These are phyloP conservation scores for Ceratobasidium sp. DNA, from an alignment of 1,284 basidiomycete species.

Conservation along the genomic window DNA sequence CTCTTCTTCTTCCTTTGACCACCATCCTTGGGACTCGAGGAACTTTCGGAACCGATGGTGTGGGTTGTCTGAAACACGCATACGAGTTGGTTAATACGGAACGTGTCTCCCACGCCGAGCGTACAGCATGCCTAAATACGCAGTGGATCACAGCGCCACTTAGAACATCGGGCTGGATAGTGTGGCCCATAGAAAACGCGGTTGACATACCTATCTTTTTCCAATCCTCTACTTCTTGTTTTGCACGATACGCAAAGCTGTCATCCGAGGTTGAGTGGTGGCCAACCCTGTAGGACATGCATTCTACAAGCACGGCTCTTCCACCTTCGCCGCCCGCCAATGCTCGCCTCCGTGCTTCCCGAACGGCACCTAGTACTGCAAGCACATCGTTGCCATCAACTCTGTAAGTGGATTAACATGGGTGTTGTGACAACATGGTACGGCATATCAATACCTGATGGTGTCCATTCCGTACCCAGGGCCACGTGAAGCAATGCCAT, in stretches of 20 bases:
- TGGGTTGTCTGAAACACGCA: conserved; percentile 69
- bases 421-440: background rate
- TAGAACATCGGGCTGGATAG: background rate
- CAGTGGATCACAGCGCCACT: background rate
- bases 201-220: conserved; percentile 64
- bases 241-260: conserved; percentile 86
- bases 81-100: background rate
- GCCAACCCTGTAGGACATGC: conserved; percentile 93
- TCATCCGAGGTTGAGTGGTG: conserved; percentile 96
- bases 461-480: conserved; percentile 95
- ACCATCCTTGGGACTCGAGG: conserved; percentile 86
- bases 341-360: conserved; percentile 78
- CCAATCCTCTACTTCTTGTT: conserved; percentile 85
- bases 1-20: conserved; percentile 78
- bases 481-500: conserved; percentile 91
- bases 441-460: conserved; percentile 49
- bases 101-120: background rate
- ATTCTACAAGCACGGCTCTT: conserved; percentile 87
- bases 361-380: conserved; percentile 82
- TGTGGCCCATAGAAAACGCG: background rate
- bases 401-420: conserved; percentile 48
- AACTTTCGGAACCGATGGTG: conserved; percentile 83
- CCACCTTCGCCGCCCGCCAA: conserved; percentile 65
- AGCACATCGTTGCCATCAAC: conserved; percentile 95
- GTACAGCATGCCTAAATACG: background rate